phyloP scores from a whole-genome alignment of 306 rosid genomes.

The Senna siamea region DNA sequence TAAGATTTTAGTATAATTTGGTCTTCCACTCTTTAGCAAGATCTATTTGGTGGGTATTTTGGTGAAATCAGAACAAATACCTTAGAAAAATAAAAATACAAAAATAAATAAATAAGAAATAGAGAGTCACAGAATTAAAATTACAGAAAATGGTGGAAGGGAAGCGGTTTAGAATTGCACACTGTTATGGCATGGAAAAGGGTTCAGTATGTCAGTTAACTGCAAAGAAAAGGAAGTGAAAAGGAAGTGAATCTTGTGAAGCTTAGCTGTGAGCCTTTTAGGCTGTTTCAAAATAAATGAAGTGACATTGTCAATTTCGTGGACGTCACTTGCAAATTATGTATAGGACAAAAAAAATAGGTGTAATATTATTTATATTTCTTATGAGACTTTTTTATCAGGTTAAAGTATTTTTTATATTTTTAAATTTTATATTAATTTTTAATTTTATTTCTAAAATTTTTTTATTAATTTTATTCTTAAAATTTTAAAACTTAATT shows the following conservation, averaged over 20 bases:
- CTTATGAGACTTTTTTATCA: not conserved
- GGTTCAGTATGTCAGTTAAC: slow-evolving; percentile 33
- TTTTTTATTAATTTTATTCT: no score
- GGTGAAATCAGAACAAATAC: no score
- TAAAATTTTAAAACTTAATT: no score
- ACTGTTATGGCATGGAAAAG: slow-evolving; percentile 39
- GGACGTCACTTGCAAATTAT: no score
- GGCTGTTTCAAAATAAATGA: slow-evolving; percentile 29
- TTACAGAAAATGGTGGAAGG: not conserved
- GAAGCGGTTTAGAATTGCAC: not conserved
- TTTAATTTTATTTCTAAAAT: no score
- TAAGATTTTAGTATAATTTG: not conserved
- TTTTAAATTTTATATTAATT: no score
- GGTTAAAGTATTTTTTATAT: no score
- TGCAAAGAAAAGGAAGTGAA: not conserved
- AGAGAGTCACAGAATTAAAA: not conserved
- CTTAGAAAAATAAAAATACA: not conserved
- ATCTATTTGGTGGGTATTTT: no score
- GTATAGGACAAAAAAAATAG: no score
- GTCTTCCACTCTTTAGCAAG: not conserved
- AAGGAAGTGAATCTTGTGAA: slow-evolving; percentile 34
- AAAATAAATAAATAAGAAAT: not conserved
- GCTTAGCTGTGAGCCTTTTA: slow-evolving; percentile 30
- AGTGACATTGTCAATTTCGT: slow-evolving; percentile 28
- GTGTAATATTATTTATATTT: no score